phyloP scores from a whole-genome alignment of 768 basidiomycete species.

The Pilatotrama ljubarskyi region DNA sequence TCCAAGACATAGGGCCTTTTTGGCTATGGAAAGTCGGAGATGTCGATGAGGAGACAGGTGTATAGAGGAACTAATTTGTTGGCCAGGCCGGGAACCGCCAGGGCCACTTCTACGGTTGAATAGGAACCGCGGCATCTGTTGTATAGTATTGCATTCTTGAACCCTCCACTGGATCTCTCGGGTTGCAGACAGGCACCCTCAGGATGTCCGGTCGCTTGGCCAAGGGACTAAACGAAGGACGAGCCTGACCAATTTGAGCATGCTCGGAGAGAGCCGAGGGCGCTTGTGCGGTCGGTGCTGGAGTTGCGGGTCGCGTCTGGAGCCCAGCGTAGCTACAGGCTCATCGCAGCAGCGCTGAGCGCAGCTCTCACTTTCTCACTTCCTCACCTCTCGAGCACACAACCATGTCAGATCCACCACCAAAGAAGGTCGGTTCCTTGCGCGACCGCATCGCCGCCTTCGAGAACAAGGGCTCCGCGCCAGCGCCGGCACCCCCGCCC shows the following conservation, averaged over 20 bases:
- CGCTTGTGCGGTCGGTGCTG: not conserved
- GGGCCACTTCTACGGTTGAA: too few relatives aligned
- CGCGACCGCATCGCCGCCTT: constrained; percentile 89
- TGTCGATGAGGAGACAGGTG: not conserved
- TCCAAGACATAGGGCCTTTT: constrained; percentile 29
- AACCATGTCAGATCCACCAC: constrained; percentile 28
- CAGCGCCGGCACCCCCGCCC: constrained; percentile 40
- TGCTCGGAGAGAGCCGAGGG: constrained; percentile 1
- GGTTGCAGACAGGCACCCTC: too few relatives aligned
- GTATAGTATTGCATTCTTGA: too few relatives aligned
- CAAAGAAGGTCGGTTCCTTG: constrained; percentile 57
- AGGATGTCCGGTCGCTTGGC: too few relatives aligned
- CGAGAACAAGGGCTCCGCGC: constrained; percentile 55
- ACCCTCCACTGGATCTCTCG: too few relatives aligned
- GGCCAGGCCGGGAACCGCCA: too few relatives aligned
- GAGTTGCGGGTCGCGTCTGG: not conserved
- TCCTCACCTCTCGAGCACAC: constrained; percentile 13
- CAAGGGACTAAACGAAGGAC: not conserved
- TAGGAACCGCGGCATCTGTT: too few relatives aligned
- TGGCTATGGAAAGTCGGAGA: constrained; percentile 31
- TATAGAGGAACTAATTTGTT: not conserved
- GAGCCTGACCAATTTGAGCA: not conserved
- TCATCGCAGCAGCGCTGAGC: constrained; percentile 6
- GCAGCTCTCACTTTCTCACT: not conserved
- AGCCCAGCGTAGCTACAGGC: not conserved